These are phyloP conservation scores for Cydonia oblonga DNA, from an alignment of 331 rosid genomes.

Conservation along the genomic window DNA sequence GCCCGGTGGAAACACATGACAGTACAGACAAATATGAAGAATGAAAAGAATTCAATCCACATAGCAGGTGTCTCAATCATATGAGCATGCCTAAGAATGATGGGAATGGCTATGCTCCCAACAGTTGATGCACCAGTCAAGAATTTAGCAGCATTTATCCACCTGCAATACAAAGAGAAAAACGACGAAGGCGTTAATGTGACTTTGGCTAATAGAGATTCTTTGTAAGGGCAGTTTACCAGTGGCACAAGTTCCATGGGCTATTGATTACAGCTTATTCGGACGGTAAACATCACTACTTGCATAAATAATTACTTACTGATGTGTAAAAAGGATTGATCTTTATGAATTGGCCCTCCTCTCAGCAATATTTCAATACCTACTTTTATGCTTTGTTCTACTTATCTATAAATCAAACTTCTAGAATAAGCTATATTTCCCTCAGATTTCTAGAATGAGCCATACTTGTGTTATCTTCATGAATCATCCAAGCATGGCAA, in stretches of 20 bases:
- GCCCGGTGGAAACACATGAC: conserved; percentile 91
- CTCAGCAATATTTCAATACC: background rate
- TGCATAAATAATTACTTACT: background rate
- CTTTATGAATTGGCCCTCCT: background rate
- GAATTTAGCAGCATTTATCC: conserved; percentile 94
- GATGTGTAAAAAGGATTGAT: background rate
- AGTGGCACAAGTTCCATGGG: background rate
- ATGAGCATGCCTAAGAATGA: conserved; percentile 79
- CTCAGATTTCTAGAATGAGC: background rate
- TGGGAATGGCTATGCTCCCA: conserved; percentile 92
- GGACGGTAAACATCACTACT: background rate
- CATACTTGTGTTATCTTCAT: background rate
- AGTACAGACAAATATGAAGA: conserved; percentile 81
- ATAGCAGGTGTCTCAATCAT: conserved; percentile 92
- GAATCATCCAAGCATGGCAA: background rate
- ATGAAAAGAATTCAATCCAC: conserved; percentile 87
- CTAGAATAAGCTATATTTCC: background rate
- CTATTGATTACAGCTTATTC: background rate
- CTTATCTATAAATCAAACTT: background rate
- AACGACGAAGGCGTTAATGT: too few relatives aligned
- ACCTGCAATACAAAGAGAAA: conserved; percentile 53
- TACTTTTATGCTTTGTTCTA: background rate
- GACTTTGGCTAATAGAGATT: too few relatives aligned
- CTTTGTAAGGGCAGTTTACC: background rate
- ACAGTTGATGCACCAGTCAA: conserved; percentile 86